A percentile compares a stretch with the other conserved stretches of the same genome.
Conservation (phyloP, 139 green algal species). For the Dunaliella primolecta region DNA sequence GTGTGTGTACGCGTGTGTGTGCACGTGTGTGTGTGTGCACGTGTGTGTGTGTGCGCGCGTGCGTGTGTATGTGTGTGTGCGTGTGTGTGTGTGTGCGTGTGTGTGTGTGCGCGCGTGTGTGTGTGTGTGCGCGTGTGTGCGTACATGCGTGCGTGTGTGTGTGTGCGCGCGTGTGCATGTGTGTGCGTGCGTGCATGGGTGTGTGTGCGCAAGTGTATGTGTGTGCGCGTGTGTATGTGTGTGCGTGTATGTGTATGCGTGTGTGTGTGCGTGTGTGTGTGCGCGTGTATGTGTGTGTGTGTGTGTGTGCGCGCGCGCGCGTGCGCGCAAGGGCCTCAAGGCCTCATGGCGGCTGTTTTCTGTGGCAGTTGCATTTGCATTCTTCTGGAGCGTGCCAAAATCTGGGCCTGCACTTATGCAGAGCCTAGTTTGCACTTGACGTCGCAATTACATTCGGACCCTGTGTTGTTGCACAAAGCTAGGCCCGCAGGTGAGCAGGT, state of each 20-base stretch:
- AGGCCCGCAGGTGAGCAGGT: too few species aligned
- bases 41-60: background rate
- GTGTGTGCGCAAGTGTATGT: background rate
- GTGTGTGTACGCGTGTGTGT: background rate
- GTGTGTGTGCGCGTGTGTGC: background rate
- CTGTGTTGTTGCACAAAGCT: too few species aligned
- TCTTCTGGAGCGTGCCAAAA: too few species aligned
- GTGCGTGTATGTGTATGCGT: constrained; percentile 1
- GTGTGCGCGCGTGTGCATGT: constrained; percentile 1
- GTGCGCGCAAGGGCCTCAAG: background rate
- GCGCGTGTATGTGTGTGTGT: background rate
- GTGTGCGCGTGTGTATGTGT: background rate
- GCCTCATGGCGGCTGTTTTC: background rate
- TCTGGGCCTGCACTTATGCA: too few species aligned
- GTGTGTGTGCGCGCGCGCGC: background rate
- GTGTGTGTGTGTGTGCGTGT: too few species aligned
- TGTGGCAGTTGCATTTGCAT: too few species aligned
- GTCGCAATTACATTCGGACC: too few species aligned
- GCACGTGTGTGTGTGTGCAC: background rate
- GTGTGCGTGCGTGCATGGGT: background rate
- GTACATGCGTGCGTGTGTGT: background rate
- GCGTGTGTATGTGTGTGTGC: constrained; percentile 9
- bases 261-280: background rate
- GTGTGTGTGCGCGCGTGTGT: background rate
- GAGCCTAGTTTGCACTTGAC: too few species aligned